These are phyloP conservation scores for Ceratobasidium sp. DNA, from an alignment of 1,284 basidiomycete species.

Conservation along the genomic window DNA sequence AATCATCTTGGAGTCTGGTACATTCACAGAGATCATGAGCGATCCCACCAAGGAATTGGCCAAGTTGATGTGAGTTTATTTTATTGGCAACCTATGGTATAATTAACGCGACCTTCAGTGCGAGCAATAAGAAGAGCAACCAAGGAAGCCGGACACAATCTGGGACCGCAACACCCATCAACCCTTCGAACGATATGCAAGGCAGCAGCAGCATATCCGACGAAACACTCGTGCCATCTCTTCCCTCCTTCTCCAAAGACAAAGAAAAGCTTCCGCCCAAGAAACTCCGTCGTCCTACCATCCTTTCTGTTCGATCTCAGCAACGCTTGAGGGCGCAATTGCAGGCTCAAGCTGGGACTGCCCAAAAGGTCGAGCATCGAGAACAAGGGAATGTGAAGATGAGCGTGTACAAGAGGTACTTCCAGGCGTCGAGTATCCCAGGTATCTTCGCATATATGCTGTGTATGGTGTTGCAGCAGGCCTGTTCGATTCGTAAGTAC, in stretches of 20 bases:
- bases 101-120: not conserved
- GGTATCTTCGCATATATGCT: constrained; percentile 80
- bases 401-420: constrained; percentile 83
- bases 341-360: constrained; percentile 10
- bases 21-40: constrained; percentile 74
- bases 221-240: not conserved
- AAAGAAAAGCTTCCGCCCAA: not conserved
- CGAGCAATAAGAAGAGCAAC: constrained; percentile 41
- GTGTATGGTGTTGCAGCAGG: constrained; percentile 66
- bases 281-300: constrained; percentile 33
- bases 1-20: constrained; percentile 84
- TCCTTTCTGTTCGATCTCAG: constrained; percentile 47
- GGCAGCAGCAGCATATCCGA: constrained; percentile 40
- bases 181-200: constrained; percentile 11
- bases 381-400: constrained; percentile 88
- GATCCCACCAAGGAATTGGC: constrained; percentile 79
- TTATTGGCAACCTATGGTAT: constrained; percentile 35
- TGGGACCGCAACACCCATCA: constrained; percentile 55
- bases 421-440: constrained; percentile 80
- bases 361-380: constrained; percentile 71
- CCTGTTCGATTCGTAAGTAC: constrained; percentile 56
- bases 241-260: not conserved
- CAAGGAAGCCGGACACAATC: constrained; percentile 34
- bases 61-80: constrained; percentile 77
- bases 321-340: constrained; percentile 25